Base-by-base conservation (phyloP, 352 stramenopile species). In the Phytophthora capsici region DNA sequence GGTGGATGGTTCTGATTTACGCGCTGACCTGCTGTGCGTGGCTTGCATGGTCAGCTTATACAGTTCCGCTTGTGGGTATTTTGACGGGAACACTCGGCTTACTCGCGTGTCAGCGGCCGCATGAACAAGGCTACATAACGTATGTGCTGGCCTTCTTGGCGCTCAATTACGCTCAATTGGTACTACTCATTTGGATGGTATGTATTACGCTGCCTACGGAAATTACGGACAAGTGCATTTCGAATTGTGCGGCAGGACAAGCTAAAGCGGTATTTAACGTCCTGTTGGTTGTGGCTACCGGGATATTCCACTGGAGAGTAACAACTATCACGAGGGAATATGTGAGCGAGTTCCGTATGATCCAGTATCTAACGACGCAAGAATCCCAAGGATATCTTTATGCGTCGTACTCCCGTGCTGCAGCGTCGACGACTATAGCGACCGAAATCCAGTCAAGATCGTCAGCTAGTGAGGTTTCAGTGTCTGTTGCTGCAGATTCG, bases 1-100 rank as follows among this genome's bases (percentile, higher is more conserved):
- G 73, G 13, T 80, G 70, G 57, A 75, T 77, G 28, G 51, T 76
- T 13, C 43, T 80, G 19, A 41, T 75, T 37, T 80, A 80, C 41
- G 61, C 71, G 13, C 23, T 76, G 47, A 75, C 73, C 1, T 71
- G 62, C 41, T 78, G 64, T 13, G 71, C 62, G 53, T 71, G 63
- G 63, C 69, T 76, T 22, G 51, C 51, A 9, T 75, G 66, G 71
- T 58, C 60, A 19, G 61, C 63, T 20, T 78, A 76, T 20, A 37
- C 63, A n/a, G 65, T 78, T 44, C 69, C 73, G 17, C 23, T 43
- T 13, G 47, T 75, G 28, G 73, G 73, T 0, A 46, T 78, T 0
- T 36, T 65, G 20, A 73, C 69, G 17, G 73, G 73, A 2, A 60
- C 69, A 3, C 38, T 71, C 6, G 73, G 73, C 19, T 68, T 78